A percentile compares a stretch with the other conserved stretches of the same genome.
Conservation (phyloP, 768 basidiomycete species). For the Sporobolomyces phaffii region DNA sequence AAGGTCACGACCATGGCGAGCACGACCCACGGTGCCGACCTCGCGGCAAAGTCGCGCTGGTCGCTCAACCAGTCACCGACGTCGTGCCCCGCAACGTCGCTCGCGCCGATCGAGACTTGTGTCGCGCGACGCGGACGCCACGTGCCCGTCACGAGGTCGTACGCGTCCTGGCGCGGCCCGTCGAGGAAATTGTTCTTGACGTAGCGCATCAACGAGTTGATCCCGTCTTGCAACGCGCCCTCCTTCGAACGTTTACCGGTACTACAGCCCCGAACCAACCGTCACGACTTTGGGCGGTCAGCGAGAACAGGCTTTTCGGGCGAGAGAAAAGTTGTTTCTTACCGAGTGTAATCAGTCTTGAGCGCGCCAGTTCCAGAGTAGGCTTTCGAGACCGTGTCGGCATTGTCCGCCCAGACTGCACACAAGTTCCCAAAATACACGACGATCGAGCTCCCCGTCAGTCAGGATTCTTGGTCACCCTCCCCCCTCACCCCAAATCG, state of each 20-base stretch:
- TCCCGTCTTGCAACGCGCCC: conserved; percentile 75
- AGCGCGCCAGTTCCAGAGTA: conserved; percentile 93
- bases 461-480: too few species aligned
- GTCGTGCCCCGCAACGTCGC: neutral
- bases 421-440: too few species aligned
- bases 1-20: conserved; percentile 83
- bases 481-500: too few species aligned
- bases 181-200: conserved; percentile 96
- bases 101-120: neutral
- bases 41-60: conserved; percentile 4
- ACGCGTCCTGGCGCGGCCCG: conserved; percentile 89
- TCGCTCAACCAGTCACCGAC: neutral
- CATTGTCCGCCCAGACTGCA: conserved; percentile 96
- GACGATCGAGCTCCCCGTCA: neutral
- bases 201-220: conserved; percentile 77
- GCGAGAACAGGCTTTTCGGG: neutral
- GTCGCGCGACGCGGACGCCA: conserved; percentile 66
- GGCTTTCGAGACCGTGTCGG: conserved; percentile 77
- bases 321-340: neutral
- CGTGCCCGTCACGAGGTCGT: conserved; percentile 83
- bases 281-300: neutral
- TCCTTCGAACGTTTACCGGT: conserved; percentile 80
- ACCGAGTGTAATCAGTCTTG: conserved; percentile 90
- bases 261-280: conserved; percentile 7
- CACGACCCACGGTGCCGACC: conserved; percentile 64